Conservation (phyloP, 1,284 basidiomycete species). For the Austroboletus niveus region DNA sequence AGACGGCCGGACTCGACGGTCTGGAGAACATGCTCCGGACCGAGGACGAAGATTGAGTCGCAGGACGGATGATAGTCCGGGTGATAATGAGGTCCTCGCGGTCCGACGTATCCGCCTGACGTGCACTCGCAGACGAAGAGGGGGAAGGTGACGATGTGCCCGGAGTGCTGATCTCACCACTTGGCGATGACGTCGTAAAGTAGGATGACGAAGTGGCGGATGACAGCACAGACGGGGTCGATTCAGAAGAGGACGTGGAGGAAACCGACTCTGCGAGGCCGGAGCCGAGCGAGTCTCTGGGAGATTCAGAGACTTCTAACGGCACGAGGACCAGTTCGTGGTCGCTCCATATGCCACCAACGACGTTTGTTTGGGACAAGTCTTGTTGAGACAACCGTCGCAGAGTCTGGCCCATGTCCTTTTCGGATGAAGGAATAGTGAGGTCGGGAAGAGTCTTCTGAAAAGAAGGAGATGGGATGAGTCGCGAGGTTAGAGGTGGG, state of each 20-base stretch:
- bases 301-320: conserved; percentile 18
- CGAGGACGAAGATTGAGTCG: conserved; percentile 9
- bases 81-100: conserved; percentile 33
- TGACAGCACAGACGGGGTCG: conserved; percentile 8
- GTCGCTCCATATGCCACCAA: conserved; percentile 34
- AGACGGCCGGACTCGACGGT: conserved; percentile 22
- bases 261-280: conserved; percentile 15
- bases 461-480: conserved; percentile 14
- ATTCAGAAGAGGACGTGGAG: conserved; percentile 12
- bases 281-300: conserved; percentile 20
- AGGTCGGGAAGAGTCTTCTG: conserved; percentile 18
- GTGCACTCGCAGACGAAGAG: conserved; percentile 3
- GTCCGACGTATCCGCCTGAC: conserved; percentile 25
- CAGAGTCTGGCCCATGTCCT: conserved; percentile 28
- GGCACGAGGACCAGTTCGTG: conserved; percentile 33
- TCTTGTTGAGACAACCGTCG: conserved; percentile 21
- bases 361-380: conserved; percentile 12
- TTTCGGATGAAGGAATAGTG: conserved; percentile 6
- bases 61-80: conserved; percentile 32
- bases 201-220: conserved; percentile 19
- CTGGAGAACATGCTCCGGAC: conserved; percentile 19
- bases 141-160: background rate
- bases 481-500: conserved; percentile 16
- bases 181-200: conserved; percentile 23
- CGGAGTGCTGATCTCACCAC: conserved; percentile 4